Evolutionary conservation across 1,284 basidiomycete genomes (phyloP).

Genomic region (Inonotus obliquus): DNA sequence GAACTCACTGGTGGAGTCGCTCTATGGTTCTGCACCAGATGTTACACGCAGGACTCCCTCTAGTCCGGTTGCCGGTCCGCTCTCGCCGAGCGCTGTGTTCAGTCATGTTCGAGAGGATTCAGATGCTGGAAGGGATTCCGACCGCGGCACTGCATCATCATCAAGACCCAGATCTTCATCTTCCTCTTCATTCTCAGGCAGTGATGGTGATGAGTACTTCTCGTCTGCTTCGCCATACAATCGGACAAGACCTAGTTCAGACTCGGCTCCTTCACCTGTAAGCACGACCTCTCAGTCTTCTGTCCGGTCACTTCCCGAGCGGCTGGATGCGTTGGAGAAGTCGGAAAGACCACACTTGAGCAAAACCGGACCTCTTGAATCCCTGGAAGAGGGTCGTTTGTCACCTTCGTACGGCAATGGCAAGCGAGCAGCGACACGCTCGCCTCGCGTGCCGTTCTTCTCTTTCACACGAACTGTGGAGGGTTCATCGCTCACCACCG

Average conservation of each 20-base stretch:
- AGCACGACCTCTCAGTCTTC: slow-evolving; percentile 26
- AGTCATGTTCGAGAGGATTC: background rate
- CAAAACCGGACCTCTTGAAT: background rate
- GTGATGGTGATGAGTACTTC: slow-evolving; percentile 30
- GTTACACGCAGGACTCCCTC: background rate
- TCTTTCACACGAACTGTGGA: slow-evolving; percentile 73
- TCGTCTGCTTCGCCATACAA: slow-evolving; percentile 35
- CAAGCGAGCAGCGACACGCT: slow-evolving; percentile 11
- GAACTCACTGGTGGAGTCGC: slow-evolving; percentile 1
- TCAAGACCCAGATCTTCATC: slow-evolving; percentile 18
- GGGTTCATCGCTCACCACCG: slow-evolving; percentile 66
- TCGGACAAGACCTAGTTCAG: slow-evolving; percentile 32
- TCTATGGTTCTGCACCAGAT: background rate
- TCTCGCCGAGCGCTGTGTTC: slow-evolving; percentile 3
- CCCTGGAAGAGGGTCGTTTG: background rate
- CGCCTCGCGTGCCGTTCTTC: slow-evolving; percentile 54
- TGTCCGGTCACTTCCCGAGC: slow-evolving; percentile 11
- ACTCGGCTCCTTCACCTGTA: slow-evolving; percentile 31
- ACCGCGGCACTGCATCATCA: background rate
- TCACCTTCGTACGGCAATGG: background rate
- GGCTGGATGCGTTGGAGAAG: background rate
- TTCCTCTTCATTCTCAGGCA: slow-evolving; percentile 20
- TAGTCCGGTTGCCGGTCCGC: slow-evolving; percentile 1
- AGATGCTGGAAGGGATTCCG: background rate
- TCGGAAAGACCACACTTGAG: background rate